Percentiles rank a stretch among this genome's conserved stretches.
Evolutionary conservation across 176 grass and related monocot species (phyloP).

Genomic region (Avena sativa): DNA sequence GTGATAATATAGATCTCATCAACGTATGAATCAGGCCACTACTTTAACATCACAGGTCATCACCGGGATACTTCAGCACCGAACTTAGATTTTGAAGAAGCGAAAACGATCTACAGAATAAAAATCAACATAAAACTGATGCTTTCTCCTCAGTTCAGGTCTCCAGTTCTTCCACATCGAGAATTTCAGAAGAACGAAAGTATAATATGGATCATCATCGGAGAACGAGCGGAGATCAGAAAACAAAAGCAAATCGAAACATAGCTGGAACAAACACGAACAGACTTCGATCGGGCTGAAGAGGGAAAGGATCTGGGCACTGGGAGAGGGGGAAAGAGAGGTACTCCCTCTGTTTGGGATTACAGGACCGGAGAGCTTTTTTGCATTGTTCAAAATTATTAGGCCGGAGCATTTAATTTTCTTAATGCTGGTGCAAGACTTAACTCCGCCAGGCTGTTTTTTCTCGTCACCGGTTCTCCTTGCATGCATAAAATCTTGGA

Average conservation of each 20-base stretch:
- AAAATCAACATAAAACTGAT: not conserved
- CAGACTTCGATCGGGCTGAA: not conserved
- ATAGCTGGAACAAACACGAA: fast-evolving
- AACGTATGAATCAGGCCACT: conserved; percentile 54
- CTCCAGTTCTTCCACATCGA: conserved; percentile 55
- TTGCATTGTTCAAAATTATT: too few species aligned
- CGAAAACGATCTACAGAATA: not conserved
- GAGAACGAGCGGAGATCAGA: not conserved
- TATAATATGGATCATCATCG: conserved; percentile 50
- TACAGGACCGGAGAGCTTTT: too few species aligned
- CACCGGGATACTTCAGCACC: not conserved
- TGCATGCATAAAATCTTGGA: too few species aligned
- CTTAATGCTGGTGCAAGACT: too few species aligned
- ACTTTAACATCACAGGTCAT: conserved; percentile 62
- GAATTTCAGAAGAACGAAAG: conserved; percentile 67
- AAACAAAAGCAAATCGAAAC: not conserved
- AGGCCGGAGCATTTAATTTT: too few species aligned
- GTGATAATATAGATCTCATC: conserved; percentile 50
- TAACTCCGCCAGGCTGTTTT: too few species aligned
- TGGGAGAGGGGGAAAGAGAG: not conserved
- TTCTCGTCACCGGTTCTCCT: too few species aligned
- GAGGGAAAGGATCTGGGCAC: not conserved
- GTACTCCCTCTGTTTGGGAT: too few species aligned
- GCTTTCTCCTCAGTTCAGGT: conserved; percentile 55
- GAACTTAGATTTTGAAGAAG: not conserved